Base-by-base conservation (phyloP, 805 yeast genomes). In the Metschnikowia kofuensis region DNA sequence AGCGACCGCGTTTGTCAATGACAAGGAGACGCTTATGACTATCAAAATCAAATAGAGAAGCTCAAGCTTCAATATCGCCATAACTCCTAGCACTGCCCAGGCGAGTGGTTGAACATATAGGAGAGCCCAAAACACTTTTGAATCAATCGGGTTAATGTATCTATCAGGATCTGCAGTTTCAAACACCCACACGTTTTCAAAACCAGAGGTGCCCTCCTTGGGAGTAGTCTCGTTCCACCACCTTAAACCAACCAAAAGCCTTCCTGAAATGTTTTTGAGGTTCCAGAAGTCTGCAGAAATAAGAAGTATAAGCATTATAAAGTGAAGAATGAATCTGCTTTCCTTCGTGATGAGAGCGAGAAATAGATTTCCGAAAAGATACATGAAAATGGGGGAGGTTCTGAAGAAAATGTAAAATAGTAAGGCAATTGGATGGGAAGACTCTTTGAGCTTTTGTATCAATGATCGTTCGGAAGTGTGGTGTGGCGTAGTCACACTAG, bases 271-370 rank as follows among this genome's bases (percentile, higher is more conserved):
- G 66, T 92, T 92, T 63, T 92, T 94, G 26, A 89, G 83, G 62
- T 88, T 86, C 95, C 97, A 92, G 62, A 92, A 92, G 65, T 92
- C 99, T 1, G 89, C 89, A 0, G 96, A 87, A 16, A 89, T 75
- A 15, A 90, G 69, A 14, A 94, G 70, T 2, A 91, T 81, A 21
- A 89, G 83, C 6, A 83, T 65, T 13, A 92, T 90, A 73, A 94
- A 92, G 59, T 89, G 82, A 37, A 89, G 72, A 12, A 88, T 85
- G 62, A 58, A 59, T 56, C 78, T 78, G 45, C 77, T 77, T 47
- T 66, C 64, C 40, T 55, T 50, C 2, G 70, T 63, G 27, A 71
- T 56, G 28, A 73, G 51, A 11, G 70, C 69, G 6, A 89, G 81
- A 64, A 89, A 78, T 40, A 87, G 65, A 50, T 80, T 70, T 0